Evolutionary conservation across 2,329 filamentous ascomycete species (phyloP).

Genomic region (Colletotrichum incanum): DNA sequence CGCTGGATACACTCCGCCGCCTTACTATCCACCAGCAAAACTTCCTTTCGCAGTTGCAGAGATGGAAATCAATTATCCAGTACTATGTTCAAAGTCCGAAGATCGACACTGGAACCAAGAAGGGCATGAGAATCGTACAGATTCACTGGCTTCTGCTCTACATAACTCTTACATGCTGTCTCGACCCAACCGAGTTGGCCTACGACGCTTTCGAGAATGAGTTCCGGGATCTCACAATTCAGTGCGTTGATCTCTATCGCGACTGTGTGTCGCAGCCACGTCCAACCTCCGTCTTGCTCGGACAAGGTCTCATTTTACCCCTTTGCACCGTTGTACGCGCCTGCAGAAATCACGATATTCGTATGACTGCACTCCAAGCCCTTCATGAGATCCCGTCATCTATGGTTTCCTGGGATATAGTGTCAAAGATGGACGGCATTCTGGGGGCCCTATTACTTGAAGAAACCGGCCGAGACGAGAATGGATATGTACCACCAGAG

Average conservation of each 20-base stretch:
- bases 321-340: constrained; percentile 38
- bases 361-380: constrained; percentile 41
- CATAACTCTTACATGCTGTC: constrained; percentile 31
- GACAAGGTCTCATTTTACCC: constrained; percentile 34
- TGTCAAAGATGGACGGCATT: constrained; percentile 31
- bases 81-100: constrained; percentile 11
- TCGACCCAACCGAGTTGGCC: constrained; percentile 40
- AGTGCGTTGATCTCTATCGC: constrained; percentile 29
- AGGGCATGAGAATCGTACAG: constrained; percentile 34
- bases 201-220: constrained; percentile 41
- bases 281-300: constrained; percentile 20
- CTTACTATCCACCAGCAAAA: constrained; percentile 24
- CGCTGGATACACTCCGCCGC: constrained; percentile 1
- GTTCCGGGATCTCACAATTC: constrained; percentile 33
- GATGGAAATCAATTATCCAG: constrained; percentile 21
- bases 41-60: constrained; percentile 26
- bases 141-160: constrained; percentile 36
- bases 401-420: constrained; percentile 38
- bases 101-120: constrained; percentile 19
- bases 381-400: constrained; percentile 36
- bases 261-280: constrained; percentile 18
- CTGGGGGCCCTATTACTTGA: constrained; percentile 41
- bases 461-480: constrained; percentile 35
- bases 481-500: constrained; percentile 32
- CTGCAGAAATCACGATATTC: constrained; percentile 40